Evolutionary conservation across 805 yeast genomes (phyloP).

Genomic region (Pichia kluyveri): DNA sequence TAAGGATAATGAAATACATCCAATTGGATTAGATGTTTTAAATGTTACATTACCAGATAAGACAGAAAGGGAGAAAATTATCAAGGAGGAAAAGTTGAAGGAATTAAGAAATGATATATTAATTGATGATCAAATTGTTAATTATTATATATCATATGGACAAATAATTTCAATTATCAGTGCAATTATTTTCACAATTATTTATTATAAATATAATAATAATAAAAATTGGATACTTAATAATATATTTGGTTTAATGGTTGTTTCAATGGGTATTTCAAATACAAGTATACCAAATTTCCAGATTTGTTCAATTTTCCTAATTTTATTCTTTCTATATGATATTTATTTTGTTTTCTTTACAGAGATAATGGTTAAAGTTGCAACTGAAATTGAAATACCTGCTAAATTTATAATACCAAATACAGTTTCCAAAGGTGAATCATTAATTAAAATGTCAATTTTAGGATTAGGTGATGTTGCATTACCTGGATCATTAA

Average conservation of each 20-base stretch:
- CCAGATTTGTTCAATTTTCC: constrained; percentile 34
- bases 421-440: constrained; percentile 11
- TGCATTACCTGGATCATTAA: constrained; percentile 48
- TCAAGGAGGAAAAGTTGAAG: constrained; percentile 19
- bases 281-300: constrained; percentile 33
- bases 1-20: constrained; percentile 28
- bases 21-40: constrained; percentile 30
- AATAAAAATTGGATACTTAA: constrained; percentile 36
- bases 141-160: constrained; percentile 26
- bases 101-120: constrained; percentile 16
- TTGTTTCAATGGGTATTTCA: constrained; percentile 37
- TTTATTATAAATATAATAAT: constrained; percentile 19
- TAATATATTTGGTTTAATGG: constrained; percentile 33
- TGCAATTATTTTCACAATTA: constrained; percentile 11
- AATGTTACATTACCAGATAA: constrained; percentile 20
- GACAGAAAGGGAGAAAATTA: constrained; percentile 23
- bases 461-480: constrained; percentile 62
- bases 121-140: constrained; percentile 26
- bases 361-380: constrained; percentile 52
- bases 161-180: constrained; percentile 19
- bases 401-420: constrained; percentile 47
- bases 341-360: constrained; percentile 63
- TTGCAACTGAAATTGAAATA: constrained; percentile 45
- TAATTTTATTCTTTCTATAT: constrained; percentile 45
- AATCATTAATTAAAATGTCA: constrained; percentile 18